phyloP scores from a whole-genome alignment of 768 basidiomycete genomes.

The Collybia sp. region DNA sequence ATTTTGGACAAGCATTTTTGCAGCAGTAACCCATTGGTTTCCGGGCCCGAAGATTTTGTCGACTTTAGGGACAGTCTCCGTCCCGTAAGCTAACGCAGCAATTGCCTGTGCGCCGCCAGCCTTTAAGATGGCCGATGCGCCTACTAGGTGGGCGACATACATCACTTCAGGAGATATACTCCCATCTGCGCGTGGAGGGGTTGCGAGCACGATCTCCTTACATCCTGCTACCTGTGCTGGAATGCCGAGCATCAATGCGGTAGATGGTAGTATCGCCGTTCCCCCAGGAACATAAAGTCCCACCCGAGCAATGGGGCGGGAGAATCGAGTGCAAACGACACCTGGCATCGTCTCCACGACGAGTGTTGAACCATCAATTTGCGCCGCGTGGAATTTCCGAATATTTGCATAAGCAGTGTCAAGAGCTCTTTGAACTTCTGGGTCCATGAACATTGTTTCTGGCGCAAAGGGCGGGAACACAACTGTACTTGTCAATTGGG shows the following conservation, averaged over 20 bases:
- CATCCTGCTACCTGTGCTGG: constrained; percentile 98
- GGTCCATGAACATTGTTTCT: constrained; percentile 56
- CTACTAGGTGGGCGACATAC: constrained; percentile 90
- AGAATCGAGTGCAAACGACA: constrained; percentile 92
- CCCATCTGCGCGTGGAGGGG: constrained; percentile 92
- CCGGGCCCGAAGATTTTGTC: constrained; percentile 99
- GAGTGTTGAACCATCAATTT: constrained; percentile 65
- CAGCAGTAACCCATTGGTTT: constrained; percentile 99
- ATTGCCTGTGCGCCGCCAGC: constrained; percentile 97
- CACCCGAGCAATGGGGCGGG: constrained; percentile 91
- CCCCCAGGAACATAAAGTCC: constrained; percentile 98
- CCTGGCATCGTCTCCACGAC: constrained; percentile 97
- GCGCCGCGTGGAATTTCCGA: constrained; percentile 86
- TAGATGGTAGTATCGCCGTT: constrained; percentile 93
- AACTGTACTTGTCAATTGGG: constrained; percentile 60
- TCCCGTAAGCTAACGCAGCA: constrained; percentile 95
- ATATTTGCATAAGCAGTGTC: constrained; percentile 91
- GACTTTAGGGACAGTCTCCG: constrained; percentile 91
- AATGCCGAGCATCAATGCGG: constrained; percentile 96
- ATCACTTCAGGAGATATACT: constrained; percentile 95
- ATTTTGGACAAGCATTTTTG: constrained; percentile 99
- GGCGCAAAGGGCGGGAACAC: constrained; percentile 75
- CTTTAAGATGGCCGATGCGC: constrained; percentile 86
- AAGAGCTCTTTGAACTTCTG: constrained; percentile 73
- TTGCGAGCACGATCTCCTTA: constrained; percentile 87